A percentile compares a stretch with the other conserved stretches of the same genome.
These are phyloP conservation scores for Juglanconis oblonga DNA, from an alignment of 2,329 filamentous ascomycete genomes.

Conservation along the genomic window DNA sequence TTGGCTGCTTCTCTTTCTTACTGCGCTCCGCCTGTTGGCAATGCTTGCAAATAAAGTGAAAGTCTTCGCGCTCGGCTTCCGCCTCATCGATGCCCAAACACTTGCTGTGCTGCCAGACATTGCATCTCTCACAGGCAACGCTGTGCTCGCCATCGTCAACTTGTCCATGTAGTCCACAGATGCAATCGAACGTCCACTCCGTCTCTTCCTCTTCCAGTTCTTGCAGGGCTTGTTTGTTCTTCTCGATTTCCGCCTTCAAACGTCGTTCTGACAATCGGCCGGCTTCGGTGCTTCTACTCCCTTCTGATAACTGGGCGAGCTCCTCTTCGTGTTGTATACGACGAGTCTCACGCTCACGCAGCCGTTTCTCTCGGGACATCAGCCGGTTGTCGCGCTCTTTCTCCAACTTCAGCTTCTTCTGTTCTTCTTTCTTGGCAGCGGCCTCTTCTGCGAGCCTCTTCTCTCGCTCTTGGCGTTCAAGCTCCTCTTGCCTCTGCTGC, in stretches of 20 bases:
- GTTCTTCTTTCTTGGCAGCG: slow-evolving; percentile 65
- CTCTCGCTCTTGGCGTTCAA: slow-evolving; percentile 66
- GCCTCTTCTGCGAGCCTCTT: slow-evolving; percentile 63
- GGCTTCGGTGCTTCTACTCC: slow-evolving; percentile 59
- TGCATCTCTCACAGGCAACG: slow-evolving; percentile 90
- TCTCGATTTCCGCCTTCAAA: slow-evolving; percentile 78
- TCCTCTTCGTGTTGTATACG: slow-evolving; percentile 84
- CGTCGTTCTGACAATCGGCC: slow-evolving; percentile 73
- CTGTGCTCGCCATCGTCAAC: slow-evolving; percentile 94
- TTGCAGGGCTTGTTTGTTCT: slow-evolving; percentile 71
- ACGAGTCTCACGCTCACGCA: slow-evolving; percentile 81
- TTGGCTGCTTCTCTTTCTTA: slow-evolving; percentile 55
- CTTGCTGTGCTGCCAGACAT: slow-evolving; percentile 94
- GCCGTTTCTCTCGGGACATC: slow-evolving; percentile 78
- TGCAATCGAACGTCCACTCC: slow-evolving; percentile 92
- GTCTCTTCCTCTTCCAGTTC: slow-evolving; percentile 69
- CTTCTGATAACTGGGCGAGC: slow-evolving; percentile 73
- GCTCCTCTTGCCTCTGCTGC: slow-evolving; percentile 70
- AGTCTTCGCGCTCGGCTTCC: slow-evolving; percentile 80
- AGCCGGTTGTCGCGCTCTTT: slow-evolving; percentile 75
- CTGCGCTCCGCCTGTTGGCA: slow-evolving; percentile 63
- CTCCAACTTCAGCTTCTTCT: slow-evolving; percentile 57
- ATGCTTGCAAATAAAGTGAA: slow-evolving; percentile 78
- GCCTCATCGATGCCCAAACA: slow-evolving; percentile 77
- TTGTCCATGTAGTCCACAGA: slow-evolving; percentile 85